A percentile compares a stretch with the other conserved stretches of the same genome.
Evolutionary conservation across 1,139 yeast species (phyloP).

Genomic region (Candida anutae): DNA sequence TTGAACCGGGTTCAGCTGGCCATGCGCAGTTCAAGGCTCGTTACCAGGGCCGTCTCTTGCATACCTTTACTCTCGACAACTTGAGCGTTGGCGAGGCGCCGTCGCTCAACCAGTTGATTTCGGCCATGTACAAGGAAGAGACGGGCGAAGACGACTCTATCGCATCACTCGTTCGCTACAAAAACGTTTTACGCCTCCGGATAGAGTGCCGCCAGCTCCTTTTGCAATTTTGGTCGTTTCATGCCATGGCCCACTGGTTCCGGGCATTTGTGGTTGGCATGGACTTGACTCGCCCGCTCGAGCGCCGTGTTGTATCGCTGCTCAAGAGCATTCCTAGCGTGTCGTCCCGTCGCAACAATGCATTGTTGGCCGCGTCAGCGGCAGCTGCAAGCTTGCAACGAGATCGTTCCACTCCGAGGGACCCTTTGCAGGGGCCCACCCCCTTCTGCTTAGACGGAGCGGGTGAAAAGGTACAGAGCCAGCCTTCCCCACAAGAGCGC

Average conservation of each 20-base stretch:
- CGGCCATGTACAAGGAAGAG: constrained; percentile 22
- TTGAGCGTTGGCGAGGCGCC: constrained; percentile 35
- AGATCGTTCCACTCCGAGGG: constrained; percentile 1
- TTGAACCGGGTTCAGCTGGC: constrained; percentile 7
- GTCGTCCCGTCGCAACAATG: constrained; percentile 16
- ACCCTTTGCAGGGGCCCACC: too few relatives aligned
- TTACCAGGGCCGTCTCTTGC: constrained; percentile 18
- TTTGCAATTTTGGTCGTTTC: constrained; percentile 38
- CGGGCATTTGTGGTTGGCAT: constrained; percentile 26
- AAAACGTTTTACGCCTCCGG: constrained; percentile 31
- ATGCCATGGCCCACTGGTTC: constrained; percentile 34
- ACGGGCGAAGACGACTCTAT: constrained; percentile 6
- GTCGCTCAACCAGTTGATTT: constrained; percentile 20
- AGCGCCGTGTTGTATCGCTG: constrained; percentile 18
- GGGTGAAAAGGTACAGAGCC: too few relatives aligned
- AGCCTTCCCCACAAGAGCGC: too few relatives aligned
- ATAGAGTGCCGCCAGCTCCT: constrained; percentile 35
- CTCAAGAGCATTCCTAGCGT: constrained; percentile 27
- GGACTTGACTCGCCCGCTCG: constrained; percentile 31
- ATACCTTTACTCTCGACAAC: constrained; percentile 25
- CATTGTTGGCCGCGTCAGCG: constrained; percentile 19
- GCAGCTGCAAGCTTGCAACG: constrained; percentile 16
- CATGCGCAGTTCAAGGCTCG: constrained; percentile 11
- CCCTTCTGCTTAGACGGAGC: too few relatives aligned
- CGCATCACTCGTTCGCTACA: constrained; percentile 26